These are phyloP conservation scores for Gomphus bonarii DNA, from an alignment of 1,284 basidiomycete species.

Conservation along the genomic window DNA sequence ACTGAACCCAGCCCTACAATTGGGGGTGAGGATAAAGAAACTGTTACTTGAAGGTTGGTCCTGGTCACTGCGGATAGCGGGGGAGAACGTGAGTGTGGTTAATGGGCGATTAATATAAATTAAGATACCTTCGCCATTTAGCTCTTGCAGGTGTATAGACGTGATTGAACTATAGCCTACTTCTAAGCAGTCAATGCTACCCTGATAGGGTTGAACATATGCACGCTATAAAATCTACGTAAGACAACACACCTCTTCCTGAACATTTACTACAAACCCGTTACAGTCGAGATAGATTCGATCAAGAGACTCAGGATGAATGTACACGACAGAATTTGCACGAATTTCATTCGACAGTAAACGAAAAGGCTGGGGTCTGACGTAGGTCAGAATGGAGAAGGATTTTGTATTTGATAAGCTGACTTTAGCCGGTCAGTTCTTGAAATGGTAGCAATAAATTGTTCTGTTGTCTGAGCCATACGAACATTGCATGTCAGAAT, in stretches of 20 bases:
- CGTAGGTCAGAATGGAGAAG: background rate
- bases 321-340: background rate
- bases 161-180: background rate
- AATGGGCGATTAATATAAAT: background rate
- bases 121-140: background rate
- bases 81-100: background rate
- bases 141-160: background rate
- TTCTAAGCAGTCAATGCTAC: slow-evolving; percentile 3
- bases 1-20: background rate
- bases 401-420: background rate
- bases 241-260: slow-evolving; percentile 1
- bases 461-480: background rate
- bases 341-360: background rate
- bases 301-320: background rate
- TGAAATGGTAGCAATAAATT: background rate
- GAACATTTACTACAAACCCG: slow-evolving; percentile 5
- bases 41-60: background rate
- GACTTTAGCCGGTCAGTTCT: background rate
- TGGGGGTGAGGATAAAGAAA: slow-evolving; percentile 5
- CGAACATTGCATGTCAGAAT: background rate
- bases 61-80: background rate
- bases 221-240: background rate
- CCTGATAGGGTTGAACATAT: background rate
- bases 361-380: slow-evolving; percentile 2
- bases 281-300: slow-evolving; percentile 4